Evolutionary conservation across 768 basidiomycete genomes (phyloP).

Genomic region (Dacryopinax primogenitus): DNA sequence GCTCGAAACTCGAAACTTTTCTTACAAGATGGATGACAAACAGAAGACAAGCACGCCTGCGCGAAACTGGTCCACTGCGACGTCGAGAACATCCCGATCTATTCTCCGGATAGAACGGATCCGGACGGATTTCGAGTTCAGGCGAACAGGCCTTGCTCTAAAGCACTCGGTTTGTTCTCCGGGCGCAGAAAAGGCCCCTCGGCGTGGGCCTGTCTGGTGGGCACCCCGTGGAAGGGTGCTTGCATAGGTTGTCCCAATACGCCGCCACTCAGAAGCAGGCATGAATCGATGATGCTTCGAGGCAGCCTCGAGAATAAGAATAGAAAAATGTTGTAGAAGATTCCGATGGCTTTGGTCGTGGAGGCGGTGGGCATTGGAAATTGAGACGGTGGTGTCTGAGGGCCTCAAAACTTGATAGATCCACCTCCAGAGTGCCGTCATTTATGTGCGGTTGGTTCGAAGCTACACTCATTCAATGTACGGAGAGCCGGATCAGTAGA

Average conservation of each 20-base stretch:
- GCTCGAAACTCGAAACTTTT: background rate
- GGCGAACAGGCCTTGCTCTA: background rate
- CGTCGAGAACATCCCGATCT: background rate
- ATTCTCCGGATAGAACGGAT: background rate
- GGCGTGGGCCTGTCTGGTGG: background rate
- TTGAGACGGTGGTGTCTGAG: background rate
- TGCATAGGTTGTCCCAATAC: background rate
- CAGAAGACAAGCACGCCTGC: background rate
- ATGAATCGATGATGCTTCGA: slow-evolving; percentile 1
- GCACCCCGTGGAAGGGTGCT: background rate
- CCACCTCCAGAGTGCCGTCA: too few relatives aligned
- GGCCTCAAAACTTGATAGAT: too few relatives aligned
- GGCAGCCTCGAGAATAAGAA: background rate
- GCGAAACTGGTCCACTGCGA: background rate
- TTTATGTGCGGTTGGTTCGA: too few relatives aligned
- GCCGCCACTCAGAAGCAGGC: background rate
- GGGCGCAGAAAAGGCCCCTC: background rate
- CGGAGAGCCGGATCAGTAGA: too few relatives aligned
- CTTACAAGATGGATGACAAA: background rate
- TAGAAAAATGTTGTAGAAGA: background rate
- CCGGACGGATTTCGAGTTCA: background rate
- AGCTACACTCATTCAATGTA: too few relatives aligned
- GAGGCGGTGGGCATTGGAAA: background rate
- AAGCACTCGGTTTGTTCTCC: background rate
- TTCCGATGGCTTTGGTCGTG: background rate